Evolutionary conservation across 2,329 filamentous ascomycete species (phyloP).

Genomic region (Aspergillaceae sp.): DNA sequence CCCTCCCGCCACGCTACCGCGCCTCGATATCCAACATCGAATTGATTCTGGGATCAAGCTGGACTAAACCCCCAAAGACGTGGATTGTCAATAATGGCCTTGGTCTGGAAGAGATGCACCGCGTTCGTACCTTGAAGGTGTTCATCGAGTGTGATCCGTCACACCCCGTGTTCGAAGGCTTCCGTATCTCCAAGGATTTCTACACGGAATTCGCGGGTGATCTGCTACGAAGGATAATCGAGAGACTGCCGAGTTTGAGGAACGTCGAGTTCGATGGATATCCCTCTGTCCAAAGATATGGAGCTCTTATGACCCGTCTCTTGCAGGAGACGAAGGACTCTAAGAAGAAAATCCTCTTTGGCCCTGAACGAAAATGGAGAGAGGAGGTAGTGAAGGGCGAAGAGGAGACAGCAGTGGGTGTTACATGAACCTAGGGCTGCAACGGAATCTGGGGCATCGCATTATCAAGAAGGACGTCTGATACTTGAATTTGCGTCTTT

Average conservation of each 20-base stretch:
- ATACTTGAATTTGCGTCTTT: too few relatives aligned
- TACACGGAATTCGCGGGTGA: slow-evolving; percentile 50
- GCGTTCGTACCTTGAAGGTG: slow-evolving; percentile 44
- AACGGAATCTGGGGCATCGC: too few relatives aligned
- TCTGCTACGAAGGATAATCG: slow-evolving; percentile 43
- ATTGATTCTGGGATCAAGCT: slow-evolving; percentile 51
- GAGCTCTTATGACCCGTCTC: slow-evolving; percentile 45
- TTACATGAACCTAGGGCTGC: neutral
- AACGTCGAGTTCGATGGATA: slow-evolving; percentile 51
- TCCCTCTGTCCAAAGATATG: slow-evolving; percentile 43
- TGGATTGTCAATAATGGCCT: slow-evolving; percentile 45
- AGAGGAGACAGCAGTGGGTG: slow-evolving; percentile 3
- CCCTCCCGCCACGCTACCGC: slow-evolving; percentile 45
- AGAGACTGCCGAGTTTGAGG: slow-evolving; percentile 39
- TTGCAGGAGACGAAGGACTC: slow-evolving; percentile 25
- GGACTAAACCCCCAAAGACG: slow-evolving; percentile 47
- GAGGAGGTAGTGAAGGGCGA: slow-evolving; percentile 20
- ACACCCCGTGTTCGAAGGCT: slow-evolving; percentile 47
- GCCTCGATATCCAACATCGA: slow-evolving; percentile 46
- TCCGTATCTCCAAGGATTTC: slow-evolving; percentile 47
- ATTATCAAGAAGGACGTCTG: too few relatives aligned
- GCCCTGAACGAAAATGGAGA: slow-evolving; percentile 32
- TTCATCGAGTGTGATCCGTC: slow-evolving; percentile 52
- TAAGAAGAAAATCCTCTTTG: slow-evolving; percentile 31
- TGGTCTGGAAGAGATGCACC: slow-evolving; percentile 42